Evolutionary conservation across 2,329 filamentous ascomycete species (phyloP), one percentile per base, ranked within the genome.

Genomic region (Karstenula rhodostoma): DNA sequence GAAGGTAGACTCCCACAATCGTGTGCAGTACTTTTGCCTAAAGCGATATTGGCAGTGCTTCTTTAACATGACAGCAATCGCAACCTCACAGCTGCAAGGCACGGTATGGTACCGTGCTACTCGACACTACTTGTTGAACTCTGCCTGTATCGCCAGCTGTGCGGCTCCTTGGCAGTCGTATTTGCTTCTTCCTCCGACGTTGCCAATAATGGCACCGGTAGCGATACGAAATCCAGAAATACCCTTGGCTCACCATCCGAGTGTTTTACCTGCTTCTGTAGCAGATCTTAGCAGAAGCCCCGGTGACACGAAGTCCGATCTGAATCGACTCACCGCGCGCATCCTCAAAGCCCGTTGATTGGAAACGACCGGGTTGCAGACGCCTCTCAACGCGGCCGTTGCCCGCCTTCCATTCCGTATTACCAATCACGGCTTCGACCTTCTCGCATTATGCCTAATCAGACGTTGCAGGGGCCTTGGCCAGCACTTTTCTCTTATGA

Each of bases 181-280:
- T 40, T 52, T 53, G 37, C 50, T 53, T 53, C 35, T 53, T 32
- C n/a, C 25, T 43, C 49, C 49, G 33, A 51, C 33, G 29, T 43
- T 23, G 50, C 35, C 33, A 40, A 43, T 13, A 19, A 19, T 37
- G 40, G 35, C 13, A 43, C 35, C 37, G 33, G 25, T 13, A 25
- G 8, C 35, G 37, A 55, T 55, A 55, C 40, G 52, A 55, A 23
- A n/a, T 46, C 52, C 52, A 55, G 46, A 55, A 55, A 47, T 55
- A 55, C 27, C 35, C 52, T 17, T 46, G 40, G 46, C n/a, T 46
- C 42, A 35, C 46, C 42, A 27, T 46, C 42, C 10, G 35, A 12
- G n/a, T 15, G 37, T 46, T 15, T 44, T 44, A 27, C 40, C 52
- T 33, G n/a, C 42, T 55, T 46, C 27, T 29, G 52, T 55, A 19